Evolutionary conservation across 2,329 filamentous ascomycete genomes (phyloP), one percentile per base, ranked within the genome.

Genomic region (Ciborinia camelliae): DNA sequence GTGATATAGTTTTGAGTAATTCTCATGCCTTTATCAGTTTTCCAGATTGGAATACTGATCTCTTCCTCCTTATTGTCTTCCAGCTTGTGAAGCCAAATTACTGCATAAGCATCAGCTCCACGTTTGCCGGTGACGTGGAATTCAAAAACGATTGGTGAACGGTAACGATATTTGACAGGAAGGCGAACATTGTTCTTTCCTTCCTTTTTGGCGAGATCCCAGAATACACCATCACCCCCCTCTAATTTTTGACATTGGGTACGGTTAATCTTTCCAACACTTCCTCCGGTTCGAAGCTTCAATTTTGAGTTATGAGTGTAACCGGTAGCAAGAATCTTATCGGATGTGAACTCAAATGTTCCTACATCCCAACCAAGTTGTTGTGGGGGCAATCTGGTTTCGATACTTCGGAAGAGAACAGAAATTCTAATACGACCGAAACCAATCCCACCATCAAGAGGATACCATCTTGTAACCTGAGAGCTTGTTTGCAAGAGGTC

Each of bases 301-400:
- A 92, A 81, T 73, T 91, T 92, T 51, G 85, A 78, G 47, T 82
- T 77, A 6, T 86, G 84, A 1, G 81, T 79, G 71, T 89, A 92
- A 55, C 82, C 82, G 18, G 82, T 78, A 35, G 58, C 86, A 0
- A 83, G 82, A 54, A 98, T 87, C 20, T 81, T 83, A 57, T 91
- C 83, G 0, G 89, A 91, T 0, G 84, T 79, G 74, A 98, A 96
- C 73, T 97, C 90, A 73, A 98, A 97, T 0, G 94, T 97, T 43
- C 95, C 95, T 51, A 98, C 91, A 67, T 97, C 92, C 91, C 94
- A 98, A 12, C 94, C 92, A 5, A 97, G 84, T 77, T 97, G 90
- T 48, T 87, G 80, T 0, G 90, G 90, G n/a, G 93, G 93, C 1
- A 98, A 81, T 53, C 87, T 87, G 62, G 94, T 89, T 76, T 97